These are phyloP conservation scores for Aspergillus sclerotialis DNA, from an alignment of 2,329 filamentous ascomycete genomes.

Conservation along the genomic window DNA sequence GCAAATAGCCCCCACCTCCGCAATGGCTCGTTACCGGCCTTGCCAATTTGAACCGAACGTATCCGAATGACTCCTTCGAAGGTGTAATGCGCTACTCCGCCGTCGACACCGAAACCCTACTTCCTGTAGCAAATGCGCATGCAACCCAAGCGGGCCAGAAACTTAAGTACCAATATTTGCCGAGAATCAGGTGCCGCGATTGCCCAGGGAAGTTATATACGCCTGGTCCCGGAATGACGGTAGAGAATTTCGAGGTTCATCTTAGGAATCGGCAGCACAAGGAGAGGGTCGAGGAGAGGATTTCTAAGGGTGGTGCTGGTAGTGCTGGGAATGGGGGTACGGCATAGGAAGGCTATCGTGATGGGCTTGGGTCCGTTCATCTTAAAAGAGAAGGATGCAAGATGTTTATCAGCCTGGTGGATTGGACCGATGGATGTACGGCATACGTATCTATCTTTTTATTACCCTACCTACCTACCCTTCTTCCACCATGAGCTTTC, in stretches of 20 bases:
- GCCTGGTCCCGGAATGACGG: constrained; percentile 74
- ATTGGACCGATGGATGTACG: too few relatives aligned
- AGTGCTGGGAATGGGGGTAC: constrained; percentile 3
- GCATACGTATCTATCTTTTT: too few relatives aligned
- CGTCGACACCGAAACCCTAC: constrained; percentile 64
- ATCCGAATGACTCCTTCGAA: constrained; percentile 79
- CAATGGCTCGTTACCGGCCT: constrained; percentile 74
- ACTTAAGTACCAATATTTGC: constrained; percentile 74
- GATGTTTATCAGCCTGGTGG: too few relatives aligned
- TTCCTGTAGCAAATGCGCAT: constrained; percentile 49
- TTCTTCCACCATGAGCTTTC: too few relatives aligned
- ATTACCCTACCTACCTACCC: too few relatives aligned
- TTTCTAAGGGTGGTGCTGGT: constrained; percentile 22
- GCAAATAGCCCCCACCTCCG: constrained; percentile 68
- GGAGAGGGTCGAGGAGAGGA: constrained; percentile 57
- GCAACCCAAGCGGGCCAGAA: constrained; percentile 49
- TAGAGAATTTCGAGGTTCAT: constrained; percentile 89
- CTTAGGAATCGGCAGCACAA: constrained; percentile 77
- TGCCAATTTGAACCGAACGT: constrained; percentile 59
- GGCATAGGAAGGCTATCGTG: too few relatives aligned
- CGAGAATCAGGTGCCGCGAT: constrained; percentile 83
- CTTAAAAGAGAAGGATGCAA: too few relatives aligned
- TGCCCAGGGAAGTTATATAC: constrained; percentile 94
- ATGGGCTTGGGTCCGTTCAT: too few relatives aligned
- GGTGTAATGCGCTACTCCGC: constrained; percentile 84